A percentile compares a stretch with the other conserved stretches of the same genome.
phyloP scores from a whole-genome alignment of 1,284 basidiomycete species.

The Lignosus rhinocerotis region DNA sequence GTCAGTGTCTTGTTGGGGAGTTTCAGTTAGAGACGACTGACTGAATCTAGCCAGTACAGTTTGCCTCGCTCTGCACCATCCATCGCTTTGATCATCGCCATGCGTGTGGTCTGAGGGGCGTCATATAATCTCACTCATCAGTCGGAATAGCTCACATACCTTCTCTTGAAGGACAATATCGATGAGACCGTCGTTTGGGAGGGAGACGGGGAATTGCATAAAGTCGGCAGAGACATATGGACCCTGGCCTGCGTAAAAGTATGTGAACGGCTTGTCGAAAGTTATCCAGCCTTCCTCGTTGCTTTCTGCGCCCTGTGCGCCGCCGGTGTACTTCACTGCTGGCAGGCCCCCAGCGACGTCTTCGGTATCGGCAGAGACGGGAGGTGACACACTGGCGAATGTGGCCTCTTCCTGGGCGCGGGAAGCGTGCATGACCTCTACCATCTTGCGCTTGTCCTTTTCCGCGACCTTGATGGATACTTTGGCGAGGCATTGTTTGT shows the following conservation, averaged over 20 bases:
- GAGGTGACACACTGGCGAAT: background rate
- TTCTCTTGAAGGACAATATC: constrained; percentile 75
- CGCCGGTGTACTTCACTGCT: constrained; percentile 43
- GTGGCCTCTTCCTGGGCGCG: constrained; percentile 22
- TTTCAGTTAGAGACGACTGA: constrained; percentile 27
- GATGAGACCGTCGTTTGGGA: constrained; percentile 78
- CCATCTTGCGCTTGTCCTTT: constrained; percentile 75
- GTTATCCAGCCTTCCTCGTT: constrained; percentile 64
- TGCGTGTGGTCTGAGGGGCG: constrained; percentile 51
- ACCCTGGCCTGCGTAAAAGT: constrained; percentile 71
- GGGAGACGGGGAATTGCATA: constrained; percentile 85
- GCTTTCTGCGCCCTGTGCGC: constrained; percentile 42
- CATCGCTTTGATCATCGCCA: constrained; percentile 59
- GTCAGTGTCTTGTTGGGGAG: background rate
- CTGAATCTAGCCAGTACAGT: constrained; percentile 66
- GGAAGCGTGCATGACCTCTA: constrained; percentile 33
- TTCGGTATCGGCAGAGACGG: background rate
- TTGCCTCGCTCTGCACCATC: constrained; percentile 70
- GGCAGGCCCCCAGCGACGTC: constrained; percentile 36
- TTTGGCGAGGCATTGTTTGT: constrained; percentile 68
- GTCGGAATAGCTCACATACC: constrained; percentile 39
- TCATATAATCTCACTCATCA: background rate
- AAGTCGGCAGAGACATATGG: constrained; percentile 69
- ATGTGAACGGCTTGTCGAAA: constrained; percentile 71
- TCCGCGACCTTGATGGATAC: constrained; percentile 73